Base-by-base conservation (phyloP, 495 filamentous ascomycete species). In the Amorphotheca resinae region DNA sequence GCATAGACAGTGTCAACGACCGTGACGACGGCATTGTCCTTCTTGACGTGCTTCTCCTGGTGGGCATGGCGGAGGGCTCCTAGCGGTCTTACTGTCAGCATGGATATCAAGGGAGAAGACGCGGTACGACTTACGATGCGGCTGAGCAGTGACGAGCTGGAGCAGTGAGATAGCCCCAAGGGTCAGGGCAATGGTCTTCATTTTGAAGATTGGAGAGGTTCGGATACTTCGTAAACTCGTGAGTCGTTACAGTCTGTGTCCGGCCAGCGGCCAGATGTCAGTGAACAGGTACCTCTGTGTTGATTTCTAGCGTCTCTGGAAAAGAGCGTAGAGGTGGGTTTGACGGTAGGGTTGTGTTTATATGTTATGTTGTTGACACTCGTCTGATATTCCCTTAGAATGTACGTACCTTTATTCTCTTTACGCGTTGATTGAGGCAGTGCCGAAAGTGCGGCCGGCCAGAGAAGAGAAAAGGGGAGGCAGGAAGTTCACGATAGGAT, bases 121-220 rank as follows among this genome's bases (percentile, higher is more conserved):
- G 46, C 23, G 22, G 35, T 22, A 21, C 3, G 21, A 44, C 44
- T 22, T 32, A 41, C 53, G 49, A 50, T 67, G 63, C 9, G 64
- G 68, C 31, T 74, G 67, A 12, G 64, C 61, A 38, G 52, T 47
- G 22, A 52, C 60, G 38, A 66, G 38, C 21, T 60, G 53, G 15
- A 63, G 45, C 25, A 68, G 39, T 12, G 52, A 39, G 17, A 60
- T 38, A 23, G 53, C 52, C 38, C 52, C 51, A 21, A 58, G 16
- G 30, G 46, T 36, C 31, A 61, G 47, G 38, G 48, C 33, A 14
- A 41, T 40, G 45, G 59, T 45, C 59, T 66, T 69, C 68, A 72
- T 72, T 16, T 34, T 62, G 42, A 51, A 16, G 18, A 20, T 26
- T 6, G 17, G 35, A 40, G 15, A 42, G 30, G 23, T 41, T 14